Evolutionary conservation across 2,329 filamentous ascomycete species (phyloP).

Genomic region (Cercospora zeae-maydis): DNA sequence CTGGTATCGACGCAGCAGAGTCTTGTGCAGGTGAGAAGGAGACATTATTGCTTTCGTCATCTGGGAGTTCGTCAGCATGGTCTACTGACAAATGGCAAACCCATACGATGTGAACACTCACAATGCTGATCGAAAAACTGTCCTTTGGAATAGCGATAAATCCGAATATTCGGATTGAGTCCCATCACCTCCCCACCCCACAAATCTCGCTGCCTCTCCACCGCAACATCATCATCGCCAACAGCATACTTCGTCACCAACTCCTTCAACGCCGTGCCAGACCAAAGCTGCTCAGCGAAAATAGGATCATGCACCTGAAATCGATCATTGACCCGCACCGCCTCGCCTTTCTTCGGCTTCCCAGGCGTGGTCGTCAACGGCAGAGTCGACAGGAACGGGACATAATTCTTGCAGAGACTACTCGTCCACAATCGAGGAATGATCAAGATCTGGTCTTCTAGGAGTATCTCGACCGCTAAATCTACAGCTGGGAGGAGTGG

Average conservation of each 20-base stretch:
- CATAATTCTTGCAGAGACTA: conserved; percentile 70
- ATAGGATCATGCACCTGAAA: conserved; percentile 73
- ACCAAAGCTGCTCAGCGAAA: conserved; percentile 76
- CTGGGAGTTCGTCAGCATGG: conserved; percentile 44
- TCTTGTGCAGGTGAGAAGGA: conserved; percentile 49
- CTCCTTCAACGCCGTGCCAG: conserved; percentile 68
- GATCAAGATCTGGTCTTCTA: conserved; percentile 67
- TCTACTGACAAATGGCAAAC: not conserved
- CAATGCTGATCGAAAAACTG: conserved; percentile 94
- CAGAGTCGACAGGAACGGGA: conserved; percentile 66
- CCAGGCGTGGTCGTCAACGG: conserved; percentile 74
- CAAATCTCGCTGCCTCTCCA: conserved; percentile 37
- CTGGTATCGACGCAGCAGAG: conserved; percentile 45
- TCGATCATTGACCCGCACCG: conserved; percentile 82
- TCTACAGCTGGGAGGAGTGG: conserved; percentile 64
- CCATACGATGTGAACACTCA: conserved; percentile 53
- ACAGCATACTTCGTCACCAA: conserved; percentile 44
- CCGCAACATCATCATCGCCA: conserved; percentile 31
- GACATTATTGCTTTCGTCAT: conserved; percentile 81
- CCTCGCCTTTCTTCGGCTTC: conserved; percentile 74
- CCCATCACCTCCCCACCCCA: conserved; percentile 84
- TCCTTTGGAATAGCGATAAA: conserved; percentile 80
- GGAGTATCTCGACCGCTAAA: conserved; percentile 56
- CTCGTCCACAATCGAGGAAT: conserved; percentile 72
- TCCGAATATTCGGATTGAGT: conserved; percentile 80